Base-by-base conservation (phyloP, 805 yeast genomes). In the Candida easanensis region DNA sequence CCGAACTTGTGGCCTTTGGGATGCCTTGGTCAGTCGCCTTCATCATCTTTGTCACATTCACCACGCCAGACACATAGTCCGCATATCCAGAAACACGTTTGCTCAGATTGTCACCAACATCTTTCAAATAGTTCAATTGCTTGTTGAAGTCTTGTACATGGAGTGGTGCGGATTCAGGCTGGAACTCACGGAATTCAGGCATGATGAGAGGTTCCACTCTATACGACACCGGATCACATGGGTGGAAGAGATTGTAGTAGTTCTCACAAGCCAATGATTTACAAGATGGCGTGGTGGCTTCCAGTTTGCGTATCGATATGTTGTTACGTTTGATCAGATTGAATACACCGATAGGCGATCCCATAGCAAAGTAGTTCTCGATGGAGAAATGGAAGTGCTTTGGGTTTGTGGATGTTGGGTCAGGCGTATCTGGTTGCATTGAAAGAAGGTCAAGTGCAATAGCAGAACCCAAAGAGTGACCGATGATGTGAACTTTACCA, bases 391-490 rank as follows among this genome's bases (percentile, higher is more conserved):
- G 75, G 18, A 91, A 69, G 25, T 71, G 74, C 16, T 54, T 51
- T 5, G 68, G 62, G 17, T 66, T 65, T 30, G 58, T 58, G 4
- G 46, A 51, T 2, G 44, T 36, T 3, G 67, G 62, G 2, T 46
- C 42, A 4, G 49, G 33, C 2, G 30, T 19, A 4, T 43, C 40
- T 2, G 59, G 51, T 28, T 79, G 84, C n/a, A 65, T 57, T 9
- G 81, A 65, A 23, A 90, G 62, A 25, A 91, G 70, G 62, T 91
- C 97, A 49, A 88, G 82, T 1, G 82, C 70, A 27, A 91, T 85
- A 0, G 91, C 85, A 3, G 96, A 84, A 0, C 99, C 99, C 28
- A 91, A 67, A 0, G 98, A 91, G 62, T 91, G 99, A 1, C 97
- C 98, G 46, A 89, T 67, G 2, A 91, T 63, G 52, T 91, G 89